Base-by-base conservation (phyloP, 2,329 filamentous ascomycete genomes). In the Colletotrichum tabaci region DNA sequence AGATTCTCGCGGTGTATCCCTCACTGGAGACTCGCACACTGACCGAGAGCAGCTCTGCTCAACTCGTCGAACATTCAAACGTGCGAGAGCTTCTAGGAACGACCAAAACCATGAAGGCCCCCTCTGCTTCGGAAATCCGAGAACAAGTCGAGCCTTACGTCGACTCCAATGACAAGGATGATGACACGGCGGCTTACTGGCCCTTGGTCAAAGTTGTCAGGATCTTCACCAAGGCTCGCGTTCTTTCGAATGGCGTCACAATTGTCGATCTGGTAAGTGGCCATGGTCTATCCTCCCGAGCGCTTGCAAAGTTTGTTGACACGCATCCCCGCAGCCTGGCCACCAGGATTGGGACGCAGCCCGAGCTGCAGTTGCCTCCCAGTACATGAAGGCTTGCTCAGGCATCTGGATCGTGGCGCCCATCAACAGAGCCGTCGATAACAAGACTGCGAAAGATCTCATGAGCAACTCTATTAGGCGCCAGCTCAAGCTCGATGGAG, bases 341-440 rank as follows among this genome's bases (percentile, higher is more conserved):
- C 83, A 89, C 0, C 85, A 89, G 16, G 90, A 92, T 74, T 86
- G 85, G 0, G 91, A 92, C 75, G 85, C 88, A 4, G 90, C 89
- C 26, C 84, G 90, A 58, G 84, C 86, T 47, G 85, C 87, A 3
- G 86, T 92, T 23, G 88, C 89, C 1, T 83, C 85, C 52, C 82
- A 83, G 0, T 92, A 92, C 74, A 86, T 91, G 79, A 87, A 91
- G 75, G 82, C 87, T 67, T 92, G 89, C 73, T 87, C 86, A 1
- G 85, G 86, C 1, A 77, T 91, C 1, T 92, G 88, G 88, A 87
- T 91, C 58, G 86, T 91, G 15, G 87, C 89, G 1, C 88, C 89
- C 0, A 91, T 92, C 66, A 88, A 83, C 53, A 82, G 90, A 21
- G 88, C 88, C 1, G 87, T 91, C 2, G 87, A 91, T 73, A 87